Evolutionary conservation across 148 eudicot species (phyloP), one percentile per base, ranked within the genome.

Genomic region (Agrostemma githago): DNA sequence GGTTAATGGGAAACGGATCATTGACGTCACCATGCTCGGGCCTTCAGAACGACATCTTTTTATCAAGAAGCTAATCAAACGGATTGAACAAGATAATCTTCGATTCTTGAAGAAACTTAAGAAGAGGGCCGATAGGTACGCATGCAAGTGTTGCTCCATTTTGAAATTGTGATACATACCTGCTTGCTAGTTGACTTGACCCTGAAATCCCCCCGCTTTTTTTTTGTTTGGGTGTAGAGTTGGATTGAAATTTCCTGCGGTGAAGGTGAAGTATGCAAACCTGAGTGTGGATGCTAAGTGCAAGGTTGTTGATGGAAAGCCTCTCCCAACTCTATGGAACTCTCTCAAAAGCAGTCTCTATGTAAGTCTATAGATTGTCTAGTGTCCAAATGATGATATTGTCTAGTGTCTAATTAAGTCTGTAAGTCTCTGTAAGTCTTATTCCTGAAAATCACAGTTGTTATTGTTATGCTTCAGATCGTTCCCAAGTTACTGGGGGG

Each of bases 311-410:
- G 77, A 84, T 68, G 98, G 98, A 16, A 93, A 89, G 85, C 95
- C 98, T 14, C 89, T 93, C 26, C 97, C 98, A 0, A 88, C 98
- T 43, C 88, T 93, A 3, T 93, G 97, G 97, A 93, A 93, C 72
- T 83, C 94, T 74, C 57, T 91, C 2, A 89, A 86, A 77, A 84
- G 86, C 85, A 68, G 86, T 75, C 8, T 85, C 43, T 82, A 74
- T n/a, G 98, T 89, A 84, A 84, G 92, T 76, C 11, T 56, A 40
- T 9, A 12, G 14, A 8, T 1, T 48, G 11, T 48, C 51, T 48
- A 48, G 1, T 8, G 14, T 10, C 43, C 62, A 53, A 14, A 4
- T 8, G 53, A 48, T 48, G 12, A 16, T 8, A 6, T 74, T 26
- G 34, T 26, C 34, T 26, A 26, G 34, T 26, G 34, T 26, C 34